A percentile compares a stretch with the other conserved stretches of the same genome.
Evolutionary conservation across 2,329 filamentous ascomycete species (phyloP).

Genomic region (Pseudogymnoascus sp.): DNA sequence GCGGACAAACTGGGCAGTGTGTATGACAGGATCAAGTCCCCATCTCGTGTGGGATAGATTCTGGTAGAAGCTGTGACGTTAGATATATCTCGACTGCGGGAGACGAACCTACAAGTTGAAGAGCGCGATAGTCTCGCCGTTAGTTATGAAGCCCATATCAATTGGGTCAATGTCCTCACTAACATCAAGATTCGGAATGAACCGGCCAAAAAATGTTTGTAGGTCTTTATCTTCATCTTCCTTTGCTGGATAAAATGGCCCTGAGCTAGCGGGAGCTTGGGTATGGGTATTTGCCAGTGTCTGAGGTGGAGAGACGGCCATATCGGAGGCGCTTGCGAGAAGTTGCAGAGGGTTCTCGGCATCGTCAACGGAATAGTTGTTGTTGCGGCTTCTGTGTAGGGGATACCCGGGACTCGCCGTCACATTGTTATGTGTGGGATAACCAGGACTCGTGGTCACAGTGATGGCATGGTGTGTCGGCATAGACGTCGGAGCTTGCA

Average conservation of each 20-base stretch:
- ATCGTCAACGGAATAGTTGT: conserved; percentile 57
- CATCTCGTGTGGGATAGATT: conserved; percentile 66
- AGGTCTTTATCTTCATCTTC: conserved; percentile 39
- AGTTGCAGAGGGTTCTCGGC: conserved; percentile 69
- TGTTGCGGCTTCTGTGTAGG: conserved; percentile 30
- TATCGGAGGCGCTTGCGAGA: conserved; percentile 63
- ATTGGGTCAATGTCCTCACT: conserved; percentile 60
- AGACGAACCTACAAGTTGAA: conserved; percentile 50
- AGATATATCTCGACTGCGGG: conserved; percentile 4
- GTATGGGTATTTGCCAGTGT: background rate
- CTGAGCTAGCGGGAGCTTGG: conserved; percentile 12
- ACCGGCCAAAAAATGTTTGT: conserved; percentile 58
- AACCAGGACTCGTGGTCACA: background rate
- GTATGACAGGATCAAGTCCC: conserved; percentile 61
- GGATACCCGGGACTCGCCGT: background rate
- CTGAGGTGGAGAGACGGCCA: conserved; percentile 28
- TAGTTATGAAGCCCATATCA: conserved; percentile 59
- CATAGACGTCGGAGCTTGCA: background rate
- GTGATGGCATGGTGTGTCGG: background rate
- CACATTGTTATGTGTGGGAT: background rate
- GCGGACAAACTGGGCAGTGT: conserved; percentile 58
- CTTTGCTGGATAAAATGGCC: conserved; percentile 25
- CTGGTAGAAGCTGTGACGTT: conserved; percentile 50
- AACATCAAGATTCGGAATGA: conserved; percentile 54
- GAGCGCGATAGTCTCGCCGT: conserved; percentile 55